Evolutionary conservation across 1,139 yeast genomes (phyloP), one percentile per base, ranked within the genome.

Genomic region (Pichia sp.): DNA sequence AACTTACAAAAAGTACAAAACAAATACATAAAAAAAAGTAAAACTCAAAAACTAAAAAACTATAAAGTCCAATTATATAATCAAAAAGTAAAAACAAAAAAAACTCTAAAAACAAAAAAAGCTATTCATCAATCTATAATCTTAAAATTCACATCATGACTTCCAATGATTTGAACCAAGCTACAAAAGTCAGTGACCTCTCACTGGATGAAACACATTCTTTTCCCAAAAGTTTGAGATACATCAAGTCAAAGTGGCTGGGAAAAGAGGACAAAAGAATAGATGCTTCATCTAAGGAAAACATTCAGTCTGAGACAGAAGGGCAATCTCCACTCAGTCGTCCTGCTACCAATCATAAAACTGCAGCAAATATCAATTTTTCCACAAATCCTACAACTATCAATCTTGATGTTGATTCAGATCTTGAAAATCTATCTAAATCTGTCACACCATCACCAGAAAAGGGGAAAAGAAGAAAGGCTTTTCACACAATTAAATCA

Each of bases 161-260:
- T 34, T 34, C 38, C 11, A 34, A 34, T 13, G 38, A 34, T 8
- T 11, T 8, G 5, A 34, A 16, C 11, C 15, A 31, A 19, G 31
- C 15, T 5, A 16, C 31, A 15, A 47, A 49, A 23, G 38, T 15
- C 15, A 38, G 45, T 2, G 46, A 51, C 8, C 16, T 41, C 16
- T 15, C n/a, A 5, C 5, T 32, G 34, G 57, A 50, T 23, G 55
- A 55, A 2, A 5, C 43, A 7, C 48, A 48, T 16, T 30, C 47
- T 2, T 50, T 45, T 6, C 48, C 54, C 2, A 50, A 52, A 32
- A 45, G 52, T 29, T 50, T 56, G 3, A 49, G 53, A 42, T 52
- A 43, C 40, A 51, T 57, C 7, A 57, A 49, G 36, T 49, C 56
- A 15, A 57, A 47, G 38, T 57, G 60, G 60, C n/a, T 30, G 19